Percentiles rank a stretch among this genome's conserved stretches.
These are phyloP conservation scores for Rubia balearica DNA, from an alignment of 305 asterid species.

Conservation along the genomic window DNA sequence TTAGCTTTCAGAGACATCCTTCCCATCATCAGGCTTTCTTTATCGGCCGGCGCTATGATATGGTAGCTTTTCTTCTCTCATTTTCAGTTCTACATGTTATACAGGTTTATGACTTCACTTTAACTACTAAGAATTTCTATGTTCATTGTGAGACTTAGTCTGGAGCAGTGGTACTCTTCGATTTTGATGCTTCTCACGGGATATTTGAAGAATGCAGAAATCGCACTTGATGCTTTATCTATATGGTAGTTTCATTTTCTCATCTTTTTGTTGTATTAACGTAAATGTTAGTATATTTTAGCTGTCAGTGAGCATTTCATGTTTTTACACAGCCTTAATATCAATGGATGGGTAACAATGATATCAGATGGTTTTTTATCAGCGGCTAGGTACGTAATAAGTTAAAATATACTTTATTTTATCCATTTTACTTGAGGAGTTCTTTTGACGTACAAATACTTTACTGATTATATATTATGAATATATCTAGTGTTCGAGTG, in stretches of 20 bases:
- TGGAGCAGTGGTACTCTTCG: conserved; percentile 56
- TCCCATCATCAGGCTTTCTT: conserved; percentile 55
- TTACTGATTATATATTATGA: background rate
- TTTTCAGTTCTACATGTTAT: background rate
- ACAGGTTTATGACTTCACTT: no score
- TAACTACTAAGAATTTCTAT: background rate
- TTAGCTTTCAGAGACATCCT: conserved; percentile 52
- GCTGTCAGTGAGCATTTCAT: background rate
- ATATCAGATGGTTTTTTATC: conserved; percentile 57
- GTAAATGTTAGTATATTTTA: no score
- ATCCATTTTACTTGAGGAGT: no score
- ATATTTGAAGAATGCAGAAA: conserved; percentile 44
- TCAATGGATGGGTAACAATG: conserved; percentile 73
- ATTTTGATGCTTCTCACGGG: conserved; percentile 56
- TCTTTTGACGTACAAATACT: no score
- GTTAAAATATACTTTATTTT: no score
- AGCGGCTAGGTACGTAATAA: conserved; percentile 45
- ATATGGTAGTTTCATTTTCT: conserved; percentile 34
- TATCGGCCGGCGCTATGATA: conserved; percentile 61
- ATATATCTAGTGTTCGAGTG: conserved; percentile 46
- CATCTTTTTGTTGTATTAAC: background rate
- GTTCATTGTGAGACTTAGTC: conserved; percentile 20
- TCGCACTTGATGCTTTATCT: conserved; percentile 55
- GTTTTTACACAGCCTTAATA: conserved; percentile 49
- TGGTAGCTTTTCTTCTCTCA: conserved; percentile 23